A percentile compares a stretch with the other conserved stretches of the same genome.
Conservation (phyloP, 768 basidiomycete species). For the Collybia mongolica region DNA sequence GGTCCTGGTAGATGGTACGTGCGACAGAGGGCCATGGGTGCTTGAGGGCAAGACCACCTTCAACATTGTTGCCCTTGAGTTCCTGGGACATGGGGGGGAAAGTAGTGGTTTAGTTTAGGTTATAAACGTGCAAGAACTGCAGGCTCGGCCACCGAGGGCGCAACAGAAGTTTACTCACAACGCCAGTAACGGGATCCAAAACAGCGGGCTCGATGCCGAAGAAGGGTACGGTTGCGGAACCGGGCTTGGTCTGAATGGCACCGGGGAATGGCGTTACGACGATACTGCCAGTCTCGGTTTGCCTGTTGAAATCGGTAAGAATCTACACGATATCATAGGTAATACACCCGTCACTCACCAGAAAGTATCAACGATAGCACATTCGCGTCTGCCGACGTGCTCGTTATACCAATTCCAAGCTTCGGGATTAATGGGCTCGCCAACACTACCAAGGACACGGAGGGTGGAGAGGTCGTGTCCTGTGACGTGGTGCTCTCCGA, state of each 20-base stretch:
- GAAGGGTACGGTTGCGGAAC: conserved; percentile 96
- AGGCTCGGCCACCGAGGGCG: neutral
- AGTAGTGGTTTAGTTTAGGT: neutral
- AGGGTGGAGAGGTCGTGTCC: conserved; percentile 78
- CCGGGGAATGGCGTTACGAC: conserved; percentile 95
- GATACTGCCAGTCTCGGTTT: conserved; percentile 98
- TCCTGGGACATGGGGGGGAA: conserved; percentile 31
- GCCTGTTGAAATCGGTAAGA: conserved; percentile 43
- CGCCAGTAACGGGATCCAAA: conserved; percentile 80
- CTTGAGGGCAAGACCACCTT: conserved; percentile 87
- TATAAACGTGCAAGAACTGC: neutral
- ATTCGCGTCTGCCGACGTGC: conserved; percentile 83
- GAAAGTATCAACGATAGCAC: conserved; percentile 93
- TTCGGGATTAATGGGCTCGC: conserved; percentile 98
- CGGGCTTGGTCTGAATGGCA: conserved; percentile 94
- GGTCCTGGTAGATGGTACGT: conserved; percentile 88
- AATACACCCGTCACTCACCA: conserved; percentile 44
- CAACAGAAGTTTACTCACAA: conserved; percentile 32
- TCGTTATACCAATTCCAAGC: conserved; percentile 99
- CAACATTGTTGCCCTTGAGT: conserved; percentile 78
- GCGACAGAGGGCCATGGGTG: conserved; percentile 96
- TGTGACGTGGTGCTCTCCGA: conserved; percentile 86
- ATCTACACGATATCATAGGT: conserved; percentile 7
- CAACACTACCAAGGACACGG: conserved; percentile 89
- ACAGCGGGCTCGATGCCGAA: conserved; percentile 91